Conservation (phyloP, 331 rosid genomes). For the Quercus tomentella region DNA sequence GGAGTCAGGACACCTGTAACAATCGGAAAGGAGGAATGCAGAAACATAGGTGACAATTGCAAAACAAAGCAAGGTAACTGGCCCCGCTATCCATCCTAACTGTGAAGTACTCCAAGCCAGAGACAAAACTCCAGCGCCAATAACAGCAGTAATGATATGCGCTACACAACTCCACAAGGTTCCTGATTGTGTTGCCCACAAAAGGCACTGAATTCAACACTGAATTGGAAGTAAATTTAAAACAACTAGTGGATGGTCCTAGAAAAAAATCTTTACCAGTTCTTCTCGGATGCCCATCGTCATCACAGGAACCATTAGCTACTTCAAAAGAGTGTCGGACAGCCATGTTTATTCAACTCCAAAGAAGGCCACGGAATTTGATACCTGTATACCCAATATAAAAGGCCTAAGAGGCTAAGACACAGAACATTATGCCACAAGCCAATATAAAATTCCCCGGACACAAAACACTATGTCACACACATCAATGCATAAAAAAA, state of each 20-base stretch:
- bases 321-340: conserved; percentile 8
- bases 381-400: not conserved
- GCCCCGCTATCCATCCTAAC: conserved; percentile 79
- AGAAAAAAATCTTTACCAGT: conserved; percentile 11
- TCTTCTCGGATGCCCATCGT: conserved; percentile 21
- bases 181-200: conserved; percentile 11
- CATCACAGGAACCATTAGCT: conserved; percentile 7
- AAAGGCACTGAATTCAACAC: conserved; percentile 3
- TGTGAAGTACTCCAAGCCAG: conserved; percentile 73
- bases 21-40: conserved; percentile 53
- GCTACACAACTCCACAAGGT: conserved; percentile 54
- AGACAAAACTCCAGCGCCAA: conserved; percentile 72
- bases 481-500: not conserved
- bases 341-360: conserved; percentile 16
- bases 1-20: conserved; percentile 65
- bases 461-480: not conserved
- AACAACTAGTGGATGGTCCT: not conserved
- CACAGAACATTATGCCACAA: not conserved
- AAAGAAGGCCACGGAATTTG: not conserved
- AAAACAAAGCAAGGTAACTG: conserved; percentile 40
- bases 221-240: not conserved
- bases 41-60: conserved; percentile 62
- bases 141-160: conserved; percentile 72
- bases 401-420: not conserved
- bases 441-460: not conserved